These are phyloP conservation scores for Arachnopeziza araneosa DNA, from an alignment of 2,329 filamentous ascomycete species.

Conservation along the genomic window DNA sequence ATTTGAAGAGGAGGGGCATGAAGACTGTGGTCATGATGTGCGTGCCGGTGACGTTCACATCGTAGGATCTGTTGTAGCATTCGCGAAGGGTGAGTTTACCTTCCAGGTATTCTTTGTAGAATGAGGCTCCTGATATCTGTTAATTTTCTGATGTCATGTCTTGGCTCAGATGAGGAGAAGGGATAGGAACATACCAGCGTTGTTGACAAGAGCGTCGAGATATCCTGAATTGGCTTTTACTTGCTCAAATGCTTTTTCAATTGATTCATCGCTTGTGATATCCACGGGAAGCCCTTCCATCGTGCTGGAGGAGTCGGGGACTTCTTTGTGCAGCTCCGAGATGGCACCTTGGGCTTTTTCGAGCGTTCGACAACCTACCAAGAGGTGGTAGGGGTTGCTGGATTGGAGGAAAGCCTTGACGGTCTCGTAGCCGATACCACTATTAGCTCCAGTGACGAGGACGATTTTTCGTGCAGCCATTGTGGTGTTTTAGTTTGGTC, in stretches of 20 bases:
- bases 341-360: conserved; percentile 33
- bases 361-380: conserved; percentile 35
- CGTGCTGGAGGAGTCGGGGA: conserved; percentile 26
- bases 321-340: conserved; percentile 29
- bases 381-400: conserved; percentile 34
- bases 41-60: conserved; percentile 31
- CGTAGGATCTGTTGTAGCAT: conserved; percentile 23
- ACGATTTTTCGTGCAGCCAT: conserved; percentile 19
- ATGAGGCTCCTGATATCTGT: conserved; percentile 15
- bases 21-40: conserved; percentile 29
- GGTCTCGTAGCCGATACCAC: conserved; percentile 39
- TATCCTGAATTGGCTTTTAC: conserved; percentile 12
- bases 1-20: conserved; percentile 35
- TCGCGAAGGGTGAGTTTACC: conserved; percentile 27
- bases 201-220: conserved; percentile 21
- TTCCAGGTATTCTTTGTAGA: conserved; percentile 27
- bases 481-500: not conserved
- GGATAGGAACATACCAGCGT: conserved; percentile 16
- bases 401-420: conserved; percentile 35
- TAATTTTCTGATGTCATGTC: not conserved
- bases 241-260: conserved; percentile 17
- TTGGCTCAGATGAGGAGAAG: not conserved
- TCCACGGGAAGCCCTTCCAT: conserved; percentile 18
- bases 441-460: conserved; percentile 29
- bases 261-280: conserved; percentile 20